These are phyloP conservation scores for Fraxinus sp. DNA, from an alignment of 305 asterid species.

Conservation along the genomic window DNA sequence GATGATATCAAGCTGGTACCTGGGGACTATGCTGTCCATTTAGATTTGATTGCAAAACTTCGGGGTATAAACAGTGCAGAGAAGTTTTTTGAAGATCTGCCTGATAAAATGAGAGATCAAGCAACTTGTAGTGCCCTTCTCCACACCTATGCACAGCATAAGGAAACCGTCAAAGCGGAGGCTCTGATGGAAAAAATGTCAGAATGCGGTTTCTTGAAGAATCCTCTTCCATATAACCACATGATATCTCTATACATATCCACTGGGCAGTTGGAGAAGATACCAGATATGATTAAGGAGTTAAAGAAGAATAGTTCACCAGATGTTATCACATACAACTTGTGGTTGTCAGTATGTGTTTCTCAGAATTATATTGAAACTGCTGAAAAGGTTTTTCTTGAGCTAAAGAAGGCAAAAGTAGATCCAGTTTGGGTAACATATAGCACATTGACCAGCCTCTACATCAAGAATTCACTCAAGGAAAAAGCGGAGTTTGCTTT, in stretches of 20 bases:
- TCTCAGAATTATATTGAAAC: constrained; percentile 58
- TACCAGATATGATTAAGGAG: constrained; percentile 50
- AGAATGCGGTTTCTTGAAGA: constrained; percentile 61
- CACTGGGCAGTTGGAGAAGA: constrained; percentile 56
- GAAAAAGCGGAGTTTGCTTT: constrained; percentile 65
- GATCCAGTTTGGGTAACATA: constrained; percentile 88
- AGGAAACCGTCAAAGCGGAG: constrained; percentile 62
- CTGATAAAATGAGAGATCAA: constrained; percentile 65
- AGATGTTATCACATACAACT: constrained; percentile 75
- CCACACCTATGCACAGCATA: constrained; percentile 71
- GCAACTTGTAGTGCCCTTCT: constrained; percentile 81
- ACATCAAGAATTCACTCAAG: constrained; percentile 57
- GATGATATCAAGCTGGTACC: constrained; percentile 66
- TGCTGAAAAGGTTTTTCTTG: constrained; percentile 63
- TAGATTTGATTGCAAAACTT: constrained; percentile 80
- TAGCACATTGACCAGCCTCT: constrained; percentile 76
- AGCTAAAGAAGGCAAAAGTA: constrained; percentile 51
- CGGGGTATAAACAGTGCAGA: constrained; percentile 81
- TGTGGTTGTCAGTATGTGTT: constrained; percentile 68
- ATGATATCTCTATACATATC: constrained; percentile 74
- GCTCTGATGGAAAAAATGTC: constrained; percentile 77
- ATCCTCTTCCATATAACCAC: constrained; percentile 79
- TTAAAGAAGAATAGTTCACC: constrained; percentile 69
- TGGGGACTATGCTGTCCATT: constrained; percentile 88
- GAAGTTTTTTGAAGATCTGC: constrained; percentile 77